Evolutionary conservation across 345 rosid genomes (phyloP).

Genomic region (Eucalyptus lansdowneana): DNA sequence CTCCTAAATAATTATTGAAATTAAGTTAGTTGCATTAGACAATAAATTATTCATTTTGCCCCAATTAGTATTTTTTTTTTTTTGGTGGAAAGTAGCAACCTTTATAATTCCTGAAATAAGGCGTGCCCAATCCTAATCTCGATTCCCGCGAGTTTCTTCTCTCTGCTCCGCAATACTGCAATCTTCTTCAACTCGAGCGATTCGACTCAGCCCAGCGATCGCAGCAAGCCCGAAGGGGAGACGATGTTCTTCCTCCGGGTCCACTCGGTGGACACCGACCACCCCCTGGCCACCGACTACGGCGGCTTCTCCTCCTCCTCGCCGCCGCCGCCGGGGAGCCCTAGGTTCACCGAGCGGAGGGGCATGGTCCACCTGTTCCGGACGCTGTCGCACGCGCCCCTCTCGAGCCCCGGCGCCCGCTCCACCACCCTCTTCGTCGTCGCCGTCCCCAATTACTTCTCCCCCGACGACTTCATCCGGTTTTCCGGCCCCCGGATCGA

Average conservation of each 20-base stretch:
- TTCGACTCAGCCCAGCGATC: not conserved
- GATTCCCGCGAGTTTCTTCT: not conserved
- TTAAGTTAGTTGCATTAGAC: not conserved
- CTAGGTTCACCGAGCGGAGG: conserved; percentile 49
- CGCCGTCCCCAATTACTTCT: conserved; percentile 77
- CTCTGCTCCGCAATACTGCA: not conserved
- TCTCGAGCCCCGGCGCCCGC: conserved; percentile 54
- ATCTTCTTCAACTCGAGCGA: not conserved
- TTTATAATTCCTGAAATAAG: not conserved
- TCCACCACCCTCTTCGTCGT: conserved; percentile 72
- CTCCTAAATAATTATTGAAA: not conserved
- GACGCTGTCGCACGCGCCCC: conserved; percentile 41
- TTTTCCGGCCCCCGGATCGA: conserved; percentile 43
- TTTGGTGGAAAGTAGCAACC: not conserved
- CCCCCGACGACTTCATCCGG: conserved; percentile 60
- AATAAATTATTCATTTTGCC: not conserved
- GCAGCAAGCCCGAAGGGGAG: too few relatives aligned
- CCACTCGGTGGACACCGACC: conserved; percentile 46
- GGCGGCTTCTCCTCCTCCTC: conserved; percentile 22
- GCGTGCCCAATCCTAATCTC: not conserved
- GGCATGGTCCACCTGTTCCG: conserved; percentile 71
- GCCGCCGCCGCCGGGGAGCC: not conserved
- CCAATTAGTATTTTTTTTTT: not conserved
- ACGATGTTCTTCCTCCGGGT: conserved; percentile 71
- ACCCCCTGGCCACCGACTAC: conserved; percentile 36